Evolutionary conservation across 2,329 filamentous ascomycete species (phyloP).

Genomic region (Ophiostoma himal-ulmi): DNA sequence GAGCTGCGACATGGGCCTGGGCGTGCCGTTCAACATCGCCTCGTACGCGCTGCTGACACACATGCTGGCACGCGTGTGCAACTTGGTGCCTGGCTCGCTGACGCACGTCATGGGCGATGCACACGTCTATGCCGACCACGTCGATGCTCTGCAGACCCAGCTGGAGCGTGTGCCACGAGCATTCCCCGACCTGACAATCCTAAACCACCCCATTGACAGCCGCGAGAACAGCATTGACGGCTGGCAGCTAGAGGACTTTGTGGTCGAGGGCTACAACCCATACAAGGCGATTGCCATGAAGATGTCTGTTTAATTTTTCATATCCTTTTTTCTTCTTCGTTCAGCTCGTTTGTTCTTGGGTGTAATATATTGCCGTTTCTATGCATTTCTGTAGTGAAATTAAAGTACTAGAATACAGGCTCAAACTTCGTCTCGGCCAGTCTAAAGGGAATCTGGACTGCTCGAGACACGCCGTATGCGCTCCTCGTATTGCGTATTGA

Average conservation of each 20-base stretch:
- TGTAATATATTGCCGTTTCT: background rate
- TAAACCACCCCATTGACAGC: conserved; percentile 37
- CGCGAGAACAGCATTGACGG: conserved; percentile 75
- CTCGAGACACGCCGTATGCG: too few relatives aligned
- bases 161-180: conserved; percentile 70
- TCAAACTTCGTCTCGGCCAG: background rate
- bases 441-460: background rate
- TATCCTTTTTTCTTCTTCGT: background rate
- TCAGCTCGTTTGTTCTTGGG: background rate
- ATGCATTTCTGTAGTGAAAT: background rate
- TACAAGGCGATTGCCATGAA: conserved; percentile 95
- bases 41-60: conserved; percentile 90
- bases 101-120: conserved; percentile 97
- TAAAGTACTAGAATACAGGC: background rate
- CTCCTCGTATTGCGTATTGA: too few relatives aligned
- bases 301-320: conserved; percentile 69
- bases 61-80: conserved; percentile 85
- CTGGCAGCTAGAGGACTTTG: conserved; percentile 84
- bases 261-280: conserved; percentile 80
- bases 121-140: conserved; percentile 92
- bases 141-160: conserved; percentile 79
- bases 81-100: conserved; percentile 76
- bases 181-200: conserved; percentile 75
- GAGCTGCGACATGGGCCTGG: conserved; percentile 93
- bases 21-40: conserved; percentile 96